phyloP scores from a whole-genome alignment of 352 stramenopile genomes.

The Pythium coloratum region DNA sequence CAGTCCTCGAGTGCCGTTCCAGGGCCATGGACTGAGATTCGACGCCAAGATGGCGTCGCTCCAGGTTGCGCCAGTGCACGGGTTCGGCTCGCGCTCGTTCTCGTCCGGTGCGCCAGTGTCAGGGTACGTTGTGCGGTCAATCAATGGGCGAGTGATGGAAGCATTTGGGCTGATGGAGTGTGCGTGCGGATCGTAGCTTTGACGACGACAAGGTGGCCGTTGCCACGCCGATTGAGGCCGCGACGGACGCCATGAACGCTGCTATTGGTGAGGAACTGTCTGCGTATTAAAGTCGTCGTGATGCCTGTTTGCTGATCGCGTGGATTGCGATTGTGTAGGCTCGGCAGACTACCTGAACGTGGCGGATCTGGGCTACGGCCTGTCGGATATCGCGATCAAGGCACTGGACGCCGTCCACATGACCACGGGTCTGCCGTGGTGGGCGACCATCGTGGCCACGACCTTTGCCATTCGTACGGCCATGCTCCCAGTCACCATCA shows the following conservation, averaged over 20 bases:
- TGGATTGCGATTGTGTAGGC: conserved; percentile 27
- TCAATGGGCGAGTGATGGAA: conserved; percentile 5
- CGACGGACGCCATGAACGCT: conserved; percentile 47
- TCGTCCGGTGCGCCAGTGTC: conserved; percentile 48
- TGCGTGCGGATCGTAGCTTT: conserved; percentile 20
- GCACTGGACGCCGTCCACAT: conserved; percentile 73
- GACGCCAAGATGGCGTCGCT: conserved; percentile 43
- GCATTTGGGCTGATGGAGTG: not conserved
- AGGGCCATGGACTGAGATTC: conserved; percentile 38
- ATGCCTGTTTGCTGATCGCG: not conserved
- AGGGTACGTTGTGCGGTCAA: conserved; percentile 31
- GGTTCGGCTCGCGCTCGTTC: conserved; percentile 55
- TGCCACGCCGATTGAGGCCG: conserved; percentile 40
- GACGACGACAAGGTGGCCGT: conserved; percentile 46
- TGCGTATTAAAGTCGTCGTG: not conserved
- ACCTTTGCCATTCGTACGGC: conserved; percentile 72
- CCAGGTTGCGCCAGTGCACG: conserved; percentile 47
- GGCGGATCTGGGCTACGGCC: conserved; percentile 63
- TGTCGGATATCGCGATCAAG: conserved; percentile 76
- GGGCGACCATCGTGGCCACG: conserved; percentile 82
- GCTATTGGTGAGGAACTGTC: conserved; percentile 30
- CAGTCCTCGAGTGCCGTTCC: conserved; percentile 29
- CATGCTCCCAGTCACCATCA: conserved; percentile 78
- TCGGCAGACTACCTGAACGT: conserved; percentile 54
- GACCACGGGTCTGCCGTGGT: conserved; percentile 85